phyloP scores from a whole-genome alignment of 768 basidiomycete species.

The Scleroderma bovista region DNA sequence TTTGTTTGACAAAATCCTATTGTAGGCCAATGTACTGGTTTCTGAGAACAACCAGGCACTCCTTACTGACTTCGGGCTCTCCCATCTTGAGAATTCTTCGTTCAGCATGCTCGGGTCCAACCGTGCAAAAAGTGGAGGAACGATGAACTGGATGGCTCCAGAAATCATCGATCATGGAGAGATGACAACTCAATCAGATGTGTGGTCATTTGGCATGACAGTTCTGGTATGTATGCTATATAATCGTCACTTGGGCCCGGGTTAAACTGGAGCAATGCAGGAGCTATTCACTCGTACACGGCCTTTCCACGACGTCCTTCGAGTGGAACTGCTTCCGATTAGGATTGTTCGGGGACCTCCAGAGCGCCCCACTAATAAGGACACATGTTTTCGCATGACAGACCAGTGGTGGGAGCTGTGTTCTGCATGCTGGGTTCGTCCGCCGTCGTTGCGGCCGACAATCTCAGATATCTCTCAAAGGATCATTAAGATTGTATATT shows the following conservation, averaged over 20 bases:
- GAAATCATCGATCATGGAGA: background rate
- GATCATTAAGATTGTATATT: background rate
- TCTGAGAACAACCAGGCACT: background rate
- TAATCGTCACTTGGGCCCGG: background rate
- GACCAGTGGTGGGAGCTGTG: background rate
- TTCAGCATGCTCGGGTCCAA: background rate
- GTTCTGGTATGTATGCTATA: background rate
- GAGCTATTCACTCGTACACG: background rate
- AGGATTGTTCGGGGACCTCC: too few species aligned
- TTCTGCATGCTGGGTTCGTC: background rate
- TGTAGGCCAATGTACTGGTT: background rate
- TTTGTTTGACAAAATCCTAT: background rate
- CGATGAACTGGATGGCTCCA: background rate
- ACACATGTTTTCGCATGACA: background rate
- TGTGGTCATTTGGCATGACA: background rate
- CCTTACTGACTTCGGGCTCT: background rate
- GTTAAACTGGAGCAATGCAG: background rate
- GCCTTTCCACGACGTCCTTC: too few species aligned
- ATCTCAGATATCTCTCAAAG: background rate
- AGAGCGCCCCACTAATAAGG: too few species aligned
- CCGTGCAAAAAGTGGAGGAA: background rate
- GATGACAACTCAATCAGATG: background rate
- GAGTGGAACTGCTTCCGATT: background rate
- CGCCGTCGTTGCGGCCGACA: background rate
- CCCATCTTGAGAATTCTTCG: background rate